A percentile compares a stretch with the other conserved stretches of the same genome.
These are phyloP conservation scores for Myochromella boudieri DNA, from an alignment of 768 basidiomycete genomes.

Conservation along the genomic window DNA sequence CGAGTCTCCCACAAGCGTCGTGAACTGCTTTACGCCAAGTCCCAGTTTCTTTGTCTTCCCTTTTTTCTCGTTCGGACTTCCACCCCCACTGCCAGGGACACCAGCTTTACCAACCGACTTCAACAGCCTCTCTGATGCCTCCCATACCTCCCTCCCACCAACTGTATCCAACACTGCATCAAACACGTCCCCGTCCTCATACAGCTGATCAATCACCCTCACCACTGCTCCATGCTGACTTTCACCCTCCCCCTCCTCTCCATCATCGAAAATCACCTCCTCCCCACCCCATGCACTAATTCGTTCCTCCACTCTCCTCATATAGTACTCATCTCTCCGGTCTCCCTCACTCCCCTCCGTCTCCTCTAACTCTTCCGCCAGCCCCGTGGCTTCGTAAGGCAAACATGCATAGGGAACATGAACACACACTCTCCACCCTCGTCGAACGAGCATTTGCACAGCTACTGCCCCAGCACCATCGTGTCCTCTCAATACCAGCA, in stretches of 20 bases:
- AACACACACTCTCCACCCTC: constrained; percentile 75
- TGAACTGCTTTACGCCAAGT: constrained; percentile 55
- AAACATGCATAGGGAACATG: constrained; percentile 44
- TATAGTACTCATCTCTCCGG: constrained; percentile 37
- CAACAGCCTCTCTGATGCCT: constrained; percentile 67
- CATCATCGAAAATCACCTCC: constrained; percentile 73
- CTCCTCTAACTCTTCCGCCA: constrained; percentile 1
- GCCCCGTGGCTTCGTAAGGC: constrained; percentile 10
- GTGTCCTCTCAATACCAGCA: constrained; percentile 70
- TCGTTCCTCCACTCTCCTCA: constrained; percentile 48
- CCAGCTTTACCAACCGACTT: constrained; percentile 24
- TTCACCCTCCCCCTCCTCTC: constrained; percentile 31
- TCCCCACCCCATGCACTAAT: constrained; percentile 72
- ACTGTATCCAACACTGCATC: constrained; percentile 84
- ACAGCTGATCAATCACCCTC: constrained; percentile 50
- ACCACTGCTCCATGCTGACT: constrained; percentile 48
- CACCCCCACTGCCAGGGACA: constrained; percentile 15
- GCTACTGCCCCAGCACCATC: constrained; percentile 76
- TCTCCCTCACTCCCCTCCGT: constrained; percentile 25
- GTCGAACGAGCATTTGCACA: constrained; percentile 69
- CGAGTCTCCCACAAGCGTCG: constrained; percentile 75
- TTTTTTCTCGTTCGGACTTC: constrained; percentile 11
- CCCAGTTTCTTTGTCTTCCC: constrained; percentile 27
- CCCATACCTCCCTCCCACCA: constrained; percentile 80
- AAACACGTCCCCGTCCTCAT: constrained; percentile 58